Evolutionary conservation across 2,329 filamentous ascomycete genomes (phyloP).

Genomic region (Neopestalotiopsis sp.): DNA sequence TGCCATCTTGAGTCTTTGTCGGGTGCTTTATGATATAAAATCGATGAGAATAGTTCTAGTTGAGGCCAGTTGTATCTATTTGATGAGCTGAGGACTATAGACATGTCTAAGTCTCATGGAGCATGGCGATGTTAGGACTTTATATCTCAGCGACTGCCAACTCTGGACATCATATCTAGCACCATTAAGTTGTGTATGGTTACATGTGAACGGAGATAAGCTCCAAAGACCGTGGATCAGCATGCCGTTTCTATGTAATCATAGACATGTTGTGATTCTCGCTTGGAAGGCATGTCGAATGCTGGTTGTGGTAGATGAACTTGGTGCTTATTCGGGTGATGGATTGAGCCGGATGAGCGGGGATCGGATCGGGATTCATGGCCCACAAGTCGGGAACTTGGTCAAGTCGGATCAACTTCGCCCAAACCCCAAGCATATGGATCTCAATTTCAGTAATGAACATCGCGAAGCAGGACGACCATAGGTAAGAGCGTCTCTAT

Average conservation of each 20-base stretch:
- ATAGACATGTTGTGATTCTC: not conserved
- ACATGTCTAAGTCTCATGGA: not conserved
- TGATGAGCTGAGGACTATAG: not conserved
- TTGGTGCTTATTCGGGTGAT: not conserved
- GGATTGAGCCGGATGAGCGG: not conserved
- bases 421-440: not conserved
- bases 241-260: not conserved
- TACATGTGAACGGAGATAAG: not conserved
- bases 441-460: not conserved
- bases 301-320: not conserved
- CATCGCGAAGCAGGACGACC: not conserved
- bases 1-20: not conserved
- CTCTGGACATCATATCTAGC: not conserved
- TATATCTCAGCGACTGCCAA: not conserved
- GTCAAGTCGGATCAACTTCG: not conserved
- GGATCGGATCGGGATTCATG: not conserved
- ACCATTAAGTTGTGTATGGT: not conserved
- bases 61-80: not conserved
- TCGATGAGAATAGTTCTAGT: no score
- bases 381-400: no score
- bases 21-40: not conserved
- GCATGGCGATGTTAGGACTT: not conserved
- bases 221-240: not conserved
- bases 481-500: not conserved
- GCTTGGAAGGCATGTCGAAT: not conserved